Evolutionary conservation across 768 basidiomycete species (phyloP), one percentile per base, ranked within the genome.

Genomic region (Kondoa malvinella): DNA sequence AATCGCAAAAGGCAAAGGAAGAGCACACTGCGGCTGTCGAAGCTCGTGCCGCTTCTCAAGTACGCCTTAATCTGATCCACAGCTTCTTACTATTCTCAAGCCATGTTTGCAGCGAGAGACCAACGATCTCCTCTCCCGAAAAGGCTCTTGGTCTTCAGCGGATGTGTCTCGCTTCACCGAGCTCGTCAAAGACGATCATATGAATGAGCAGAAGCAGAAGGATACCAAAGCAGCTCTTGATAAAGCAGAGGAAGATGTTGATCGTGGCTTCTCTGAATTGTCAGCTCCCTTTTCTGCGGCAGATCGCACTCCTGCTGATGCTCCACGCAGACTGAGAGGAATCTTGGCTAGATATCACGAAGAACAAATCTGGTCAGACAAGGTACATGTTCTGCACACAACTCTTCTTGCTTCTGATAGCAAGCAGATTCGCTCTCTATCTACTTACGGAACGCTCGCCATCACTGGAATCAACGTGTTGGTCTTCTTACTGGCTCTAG

Each of bases 291-390:
- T 21, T 50, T 50, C 40, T 16, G 1, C 4, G 25, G 0, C 15
- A 50, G 15, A 56, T 31, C 21, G 33, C 2, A 1, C 33, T 1
- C 34, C 27, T 40, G 8, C 1, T 50, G 4, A 1, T 71, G 82
- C 74, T 86, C 85, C 75, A 82, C 96, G 32, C 16, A 63, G 61
- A 8, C 88, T 94, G 86, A 85, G 85, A 67, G 81, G 83, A 12
- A 97, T 97, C 74, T 82, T 99, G 68, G 74, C 77, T 58, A 73
- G 94, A 50, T 97, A 97, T 77, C 94, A 97, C 79, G 94, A 96
- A 78, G 95, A 99, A 76, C 95, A 99, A 76, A 85, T 96, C 1
- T 99, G 95, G 95, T 91, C 89, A 65, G 94, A 99, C 80, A 99
- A 99, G 74, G 74, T 73, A 58, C 25, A 71, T 15, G 3, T 1